A percentile compares a stretch with the other conserved stretches of the same genome.
Evolutionary conservation across 192 early-diverging fungal species (phyloP).

Genomic region (Umbelopsis sp.): DNA sequence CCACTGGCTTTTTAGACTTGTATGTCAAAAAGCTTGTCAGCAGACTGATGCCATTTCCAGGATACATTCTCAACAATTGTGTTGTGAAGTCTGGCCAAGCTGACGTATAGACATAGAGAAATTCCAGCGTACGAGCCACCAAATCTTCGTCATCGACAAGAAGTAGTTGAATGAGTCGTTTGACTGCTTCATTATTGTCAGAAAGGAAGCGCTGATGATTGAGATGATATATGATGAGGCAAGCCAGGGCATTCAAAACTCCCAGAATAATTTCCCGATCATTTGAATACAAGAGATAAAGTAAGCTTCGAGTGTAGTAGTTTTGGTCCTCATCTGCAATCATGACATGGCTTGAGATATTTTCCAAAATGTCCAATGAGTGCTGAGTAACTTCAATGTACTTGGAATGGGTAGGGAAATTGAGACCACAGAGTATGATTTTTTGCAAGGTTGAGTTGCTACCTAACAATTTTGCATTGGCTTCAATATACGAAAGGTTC

Average conservation of each 20-base stretch:
- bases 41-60: constrained; percentile 54
- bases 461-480: constrained; percentile 56
- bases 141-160: constrained; percentile 69
- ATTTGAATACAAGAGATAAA: constrained; percentile 57
- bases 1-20: constrained; percentile 24
- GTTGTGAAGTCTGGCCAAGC: constrained; percentile 47
- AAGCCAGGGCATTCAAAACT: constrained; percentile 63
- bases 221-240: constrained; percentile 57
- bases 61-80: constrained; percentile 43
- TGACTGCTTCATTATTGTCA: constrained; percentile 52
- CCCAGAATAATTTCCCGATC: constrained; percentile 67
- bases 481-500: constrained; percentile 73
- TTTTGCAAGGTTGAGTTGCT: constrained; percentile 48
- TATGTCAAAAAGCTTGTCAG: constrained; percentile 50
- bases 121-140: constrained; percentile 68
- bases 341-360: constrained; percentile 57
- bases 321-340: constrained; percentile 58
- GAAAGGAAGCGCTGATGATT: constrained; percentile 50
- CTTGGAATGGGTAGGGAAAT: constrained; percentile 52
- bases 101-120: constrained; percentile 66
- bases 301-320: constrained; percentile 60
- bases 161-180: constrained; percentile 62
- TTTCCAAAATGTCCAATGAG: constrained; percentile 75
- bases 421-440: constrained; percentile 65
- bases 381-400: constrained; percentile 65